These are phyloP conservation scores for Boletus sp. DNA, from an alignment of 768 basidiomycete species.

Conservation along the genomic window DNA sequence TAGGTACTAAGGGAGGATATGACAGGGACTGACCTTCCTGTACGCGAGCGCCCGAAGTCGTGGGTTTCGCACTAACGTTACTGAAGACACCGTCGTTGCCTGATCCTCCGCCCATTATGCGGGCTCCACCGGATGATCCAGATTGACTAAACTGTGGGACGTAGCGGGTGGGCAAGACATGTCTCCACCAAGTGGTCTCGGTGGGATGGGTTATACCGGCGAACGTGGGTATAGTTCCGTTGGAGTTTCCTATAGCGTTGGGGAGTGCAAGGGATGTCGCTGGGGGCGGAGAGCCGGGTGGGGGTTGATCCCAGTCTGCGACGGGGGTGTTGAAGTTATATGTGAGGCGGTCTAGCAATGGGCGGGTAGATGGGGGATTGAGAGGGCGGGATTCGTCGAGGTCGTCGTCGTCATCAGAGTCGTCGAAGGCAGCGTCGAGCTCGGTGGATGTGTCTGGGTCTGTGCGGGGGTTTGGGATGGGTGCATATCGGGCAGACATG, in stretches of 20 bases:
- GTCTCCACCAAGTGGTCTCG: slow-evolving; percentile 50
- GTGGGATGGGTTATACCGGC: slow-evolving; percentile 25
- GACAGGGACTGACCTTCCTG: slow-evolving; percentile 47
- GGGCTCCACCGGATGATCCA: slow-evolving; percentile 34
- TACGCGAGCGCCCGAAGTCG: slow-evolving; percentile 50
- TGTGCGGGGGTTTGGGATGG: slow-evolving; percentile 57
- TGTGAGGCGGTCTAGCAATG: slow-evolving; percentile 27
- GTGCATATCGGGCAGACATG: slow-evolving; percentile 65
- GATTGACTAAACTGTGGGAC: slow-evolving; percentile 44
- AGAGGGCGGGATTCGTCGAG: slow-evolving; percentile 49
- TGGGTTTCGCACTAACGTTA: slow-evolving; percentile 89
- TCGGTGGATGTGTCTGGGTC: slow-evolving; percentile 52
- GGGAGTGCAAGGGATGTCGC: slow-evolving; percentile 64
- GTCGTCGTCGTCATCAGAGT: slow-evolving; percentile 65
- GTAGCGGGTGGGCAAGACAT: slow-evolving; percentile 60
- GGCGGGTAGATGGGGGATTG: slow-evolving; percentile 38
- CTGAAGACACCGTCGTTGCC: slow-evolving; percentile 92
- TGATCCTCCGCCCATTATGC: slow-evolving; percentile 59
- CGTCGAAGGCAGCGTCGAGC: slow-evolving; percentile 87
- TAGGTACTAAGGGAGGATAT: neutral
- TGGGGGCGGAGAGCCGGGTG: slow-evolving; percentile 78
- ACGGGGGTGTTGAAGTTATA: slow-evolving; percentile 78
- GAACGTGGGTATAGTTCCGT: slow-evolving; percentile 61
- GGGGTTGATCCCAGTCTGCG: slow-evolving; percentile 72
- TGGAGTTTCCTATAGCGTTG: slow-evolving; percentile 72